phyloP scores from a whole-genome alignment of 2,329 filamentous ascomycete species.

The Neoascochyta sp. region DNA sequence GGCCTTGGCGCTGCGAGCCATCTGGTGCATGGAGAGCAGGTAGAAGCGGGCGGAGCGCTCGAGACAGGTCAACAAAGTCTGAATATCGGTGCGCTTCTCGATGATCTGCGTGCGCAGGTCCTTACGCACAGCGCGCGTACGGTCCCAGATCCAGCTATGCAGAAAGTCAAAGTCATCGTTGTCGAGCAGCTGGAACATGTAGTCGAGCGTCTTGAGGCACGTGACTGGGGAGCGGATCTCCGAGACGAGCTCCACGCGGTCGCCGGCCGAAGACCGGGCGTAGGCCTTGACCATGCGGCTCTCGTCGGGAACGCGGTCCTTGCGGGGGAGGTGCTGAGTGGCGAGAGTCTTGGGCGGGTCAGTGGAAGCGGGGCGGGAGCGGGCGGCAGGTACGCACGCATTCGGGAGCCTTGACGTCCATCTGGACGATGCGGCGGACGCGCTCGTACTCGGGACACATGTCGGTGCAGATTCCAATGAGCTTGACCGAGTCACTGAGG shows the following conservation, averaged over 20 bases:
- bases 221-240: conserved; percentile 57
- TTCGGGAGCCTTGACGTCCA: conserved; percentile 59
- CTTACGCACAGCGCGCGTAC: conserved; percentile 61
- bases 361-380: not conserved
- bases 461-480: conserved; percentile 58
- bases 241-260: conserved; percentile 60
- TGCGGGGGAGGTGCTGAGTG: conserved; percentile 30
- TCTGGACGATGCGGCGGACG: conserved; percentile 58
- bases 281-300: conserved; percentile 62
- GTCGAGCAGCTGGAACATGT: conserved; percentile 48
- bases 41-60: conserved; percentile 63
- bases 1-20: conserved; percentile 43
- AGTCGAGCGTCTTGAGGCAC: conserved; percentile 44
- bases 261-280: conserved; percentile 59
- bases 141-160: conserved; percentile 63
- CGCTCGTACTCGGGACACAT: conserved; percentile 65
- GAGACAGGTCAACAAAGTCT: conserved; percentile 56
- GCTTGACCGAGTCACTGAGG: conserved; percentile 58
- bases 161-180: conserved; percentile 47
- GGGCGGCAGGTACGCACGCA: conserved; percentile 43
- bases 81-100: conserved; percentile 51
- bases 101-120: conserved; percentile 63
- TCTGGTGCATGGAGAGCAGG: conserved; percentile 58
- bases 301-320: conserved; percentile 45
- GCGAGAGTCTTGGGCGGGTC: conserved; percentile 20